phyloP scores from a whole-genome alignment of 345 rosid species.

The Ailanthus altissimus region DNA sequence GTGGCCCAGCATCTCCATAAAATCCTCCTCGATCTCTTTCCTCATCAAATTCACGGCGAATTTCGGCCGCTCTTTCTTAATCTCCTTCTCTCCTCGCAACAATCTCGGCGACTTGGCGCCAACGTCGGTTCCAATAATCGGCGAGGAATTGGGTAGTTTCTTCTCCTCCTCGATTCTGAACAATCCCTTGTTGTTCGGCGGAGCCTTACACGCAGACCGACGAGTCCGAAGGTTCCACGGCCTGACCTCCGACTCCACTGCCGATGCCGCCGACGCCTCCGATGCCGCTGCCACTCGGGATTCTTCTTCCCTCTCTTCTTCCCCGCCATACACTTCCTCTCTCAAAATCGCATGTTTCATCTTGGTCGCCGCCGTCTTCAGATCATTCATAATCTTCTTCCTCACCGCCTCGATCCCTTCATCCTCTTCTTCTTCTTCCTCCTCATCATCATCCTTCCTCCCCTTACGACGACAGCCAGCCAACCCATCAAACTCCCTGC shows the following conservation, averaged over 20 bases:
- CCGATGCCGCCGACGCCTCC: conserved; percentile 27
- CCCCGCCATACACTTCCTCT: conserved; percentile 30
- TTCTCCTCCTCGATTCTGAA: conserved; percentile 31
- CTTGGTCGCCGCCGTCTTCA: conserved; percentile 49
- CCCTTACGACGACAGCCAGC: conserved; percentile 15
- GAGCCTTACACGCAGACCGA: conserved; percentile 59
- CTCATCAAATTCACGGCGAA: conserved; percentile 32
- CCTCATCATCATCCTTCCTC: conserved; percentile 21
- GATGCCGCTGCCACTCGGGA: conserved; percentile 26
- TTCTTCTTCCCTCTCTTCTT: conserved; percentile 25
- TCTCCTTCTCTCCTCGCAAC: conserved; percentile 28
- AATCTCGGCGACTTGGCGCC: conserved; percentile 26
- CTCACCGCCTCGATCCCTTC: conserved; percentile 64
- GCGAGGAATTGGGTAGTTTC: conserved; percentile 29
- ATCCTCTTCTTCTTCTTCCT: conserved; percentile 45
- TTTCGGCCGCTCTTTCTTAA: conserved; percentile 41
- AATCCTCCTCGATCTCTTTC: conserved; percentile 18
- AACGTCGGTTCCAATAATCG: conserved; percentile 35
- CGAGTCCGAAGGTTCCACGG: conserved; percentile 90
- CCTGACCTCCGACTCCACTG: conserved; percentile 22
- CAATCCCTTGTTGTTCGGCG: conserved; percentile 29
- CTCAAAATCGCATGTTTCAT: conserved; percentile 45
- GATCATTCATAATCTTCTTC: conserved; percentile 58
- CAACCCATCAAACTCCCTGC: conserved; percentile 13
- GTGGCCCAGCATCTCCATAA: conserved; percentile 4